A percentile compares a stretch with the other conserved stretches of the same genome.
These are phyloP conservation scores for Claviceps cyperi DNA, from an alignment of 2,329 filamentous ascomycete species.

Conservation along the genomic window DNA sequence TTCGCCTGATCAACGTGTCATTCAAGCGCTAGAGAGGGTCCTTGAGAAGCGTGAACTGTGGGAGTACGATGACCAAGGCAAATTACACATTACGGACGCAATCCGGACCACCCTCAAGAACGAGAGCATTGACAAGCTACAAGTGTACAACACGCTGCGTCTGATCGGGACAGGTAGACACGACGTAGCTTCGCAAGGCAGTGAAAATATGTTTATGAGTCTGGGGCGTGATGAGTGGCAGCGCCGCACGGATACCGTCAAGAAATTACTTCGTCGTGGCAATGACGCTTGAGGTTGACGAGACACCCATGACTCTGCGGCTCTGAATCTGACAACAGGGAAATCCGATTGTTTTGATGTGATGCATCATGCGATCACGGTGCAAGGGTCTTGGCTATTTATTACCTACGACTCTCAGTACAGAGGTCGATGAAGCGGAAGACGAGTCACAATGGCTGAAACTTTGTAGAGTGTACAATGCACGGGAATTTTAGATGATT, in stretches of 20 bases:
- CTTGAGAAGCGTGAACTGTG: slow-evolving; percentile 9
- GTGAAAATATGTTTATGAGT: slow-evolving; percentile 17
- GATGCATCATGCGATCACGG: too few relatives aligned
- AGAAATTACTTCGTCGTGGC: slow-evolving; percentile 2
- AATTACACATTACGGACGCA: slow-evolving; percentile 7
- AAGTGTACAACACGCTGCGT: slow-evolving; percentile 17
- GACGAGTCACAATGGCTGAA: too few relatives aligned
- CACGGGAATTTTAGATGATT: too few relatives aligned
- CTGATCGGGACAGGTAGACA: slow-evolving; percentile 18
- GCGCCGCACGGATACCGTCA: slow-evolving; percentile 13
- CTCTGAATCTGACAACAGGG: neutral
- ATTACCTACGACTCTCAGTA: too few relatives aligned
- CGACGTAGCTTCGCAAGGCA: slow-evolving; percentile 15
- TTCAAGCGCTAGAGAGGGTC: slow-evolving; percentile 13
- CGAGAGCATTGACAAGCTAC: slow-evolving; percentile 7
- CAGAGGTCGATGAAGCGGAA: too few relatives aligned
- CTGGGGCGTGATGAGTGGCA: slow-evolving; percentile 23
- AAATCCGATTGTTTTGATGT: neutral
- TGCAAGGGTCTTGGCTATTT: too few relatives aligned
- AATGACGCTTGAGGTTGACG: neutral
- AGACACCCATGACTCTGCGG: too few relatives aligned
- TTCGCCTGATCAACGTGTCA: slow-evolving; percentile 8
- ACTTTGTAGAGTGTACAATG: too few relatives aligned
- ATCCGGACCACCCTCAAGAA: slow-evolving; percentile 8
- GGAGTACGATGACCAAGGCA: neutral